phyloP scores from a whole-genome alignment of 2,329 filamentous ascomycete species.

The Ceratocystis colombiana region DNA sequence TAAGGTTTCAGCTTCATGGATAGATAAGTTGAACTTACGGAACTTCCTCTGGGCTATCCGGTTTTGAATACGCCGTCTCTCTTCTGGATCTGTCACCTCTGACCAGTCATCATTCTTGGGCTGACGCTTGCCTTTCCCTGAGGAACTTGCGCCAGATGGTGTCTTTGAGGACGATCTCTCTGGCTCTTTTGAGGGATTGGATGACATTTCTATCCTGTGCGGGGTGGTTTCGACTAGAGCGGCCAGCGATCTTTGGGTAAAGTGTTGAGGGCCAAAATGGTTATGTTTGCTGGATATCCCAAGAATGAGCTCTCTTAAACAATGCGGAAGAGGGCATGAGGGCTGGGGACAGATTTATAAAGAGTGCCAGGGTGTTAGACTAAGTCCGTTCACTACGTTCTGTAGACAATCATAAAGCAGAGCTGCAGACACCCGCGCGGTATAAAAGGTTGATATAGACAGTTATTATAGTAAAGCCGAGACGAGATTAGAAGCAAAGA shows the following conservation, averaged over 20 bases:
- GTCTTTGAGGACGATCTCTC: neutral
- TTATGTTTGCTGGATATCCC: no score
- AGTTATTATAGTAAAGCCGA: no score
- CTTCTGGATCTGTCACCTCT: constrained; percentile 57
- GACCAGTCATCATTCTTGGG: constrained; percentile 54
- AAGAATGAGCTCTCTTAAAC: no score
- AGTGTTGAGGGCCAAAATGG: no score
- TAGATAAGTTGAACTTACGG: constrained; percentile 40
- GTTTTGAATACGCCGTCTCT: constrained; percentile 66
- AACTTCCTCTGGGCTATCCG: constrained; percentile 67
- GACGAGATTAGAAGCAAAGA: no score
- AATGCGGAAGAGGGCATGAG: no score
- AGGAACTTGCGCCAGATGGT: constrained; percentile 8
- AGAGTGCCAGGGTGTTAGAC: no score
- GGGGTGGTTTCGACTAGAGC: neutral
- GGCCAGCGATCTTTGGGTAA: neutral
- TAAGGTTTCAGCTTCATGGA: neutral
- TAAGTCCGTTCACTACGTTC: no score
- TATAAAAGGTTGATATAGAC: no score
- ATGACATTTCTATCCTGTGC: constrained; percentile 27
- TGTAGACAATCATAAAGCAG: no score
- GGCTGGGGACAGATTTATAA: no score
- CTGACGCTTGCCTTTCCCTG: constrained; percentile 33
- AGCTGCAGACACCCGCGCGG: no score
- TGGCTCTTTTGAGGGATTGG: constrained; percentile 32